Evolutionary conservation across 495 filamentous ascomycete genomes (phyloP).

Genomic region (Podospora tetraspora): DNA sequence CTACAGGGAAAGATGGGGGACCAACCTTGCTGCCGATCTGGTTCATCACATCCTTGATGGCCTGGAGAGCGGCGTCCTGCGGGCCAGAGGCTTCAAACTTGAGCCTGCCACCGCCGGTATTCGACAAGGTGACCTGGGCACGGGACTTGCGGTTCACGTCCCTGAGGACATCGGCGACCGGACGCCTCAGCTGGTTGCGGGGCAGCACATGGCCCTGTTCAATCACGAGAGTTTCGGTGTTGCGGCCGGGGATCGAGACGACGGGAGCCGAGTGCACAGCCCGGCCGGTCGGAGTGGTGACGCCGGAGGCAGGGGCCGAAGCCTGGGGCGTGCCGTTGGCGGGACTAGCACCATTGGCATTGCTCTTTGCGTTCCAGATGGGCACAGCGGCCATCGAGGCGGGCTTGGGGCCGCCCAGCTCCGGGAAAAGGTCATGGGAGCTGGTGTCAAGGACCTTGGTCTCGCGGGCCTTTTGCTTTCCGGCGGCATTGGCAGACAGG

Average conservation of each 20-base stretch:
- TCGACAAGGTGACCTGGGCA: conserved; percentile 70
- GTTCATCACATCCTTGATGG: conserved; percentile 76
- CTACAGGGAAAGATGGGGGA: background rate
- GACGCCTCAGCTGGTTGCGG: conserved; percentile 71
- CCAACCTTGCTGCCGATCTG: conserved; percentile 81
- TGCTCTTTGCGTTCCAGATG: conserved; percentile 49
- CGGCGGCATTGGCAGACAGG: conserved; percentile 53
- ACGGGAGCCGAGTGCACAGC: conserved; percentile 47
- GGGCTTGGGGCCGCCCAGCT: conserved; percentile 65
- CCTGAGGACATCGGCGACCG: conserved; percentile 71
- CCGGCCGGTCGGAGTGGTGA: conserved; percentile 49
- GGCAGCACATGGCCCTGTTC: conserved; percentile 66
- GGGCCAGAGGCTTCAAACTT: conserved; percentile 79
- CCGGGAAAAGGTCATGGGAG: conserved; percentile 86
- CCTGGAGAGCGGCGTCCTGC: conserved; percentile 68
- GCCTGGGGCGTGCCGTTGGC: conserved; percentile 47
- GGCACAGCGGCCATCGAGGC: conserved; percentile 55
- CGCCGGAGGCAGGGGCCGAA: conserved; percentile 55
- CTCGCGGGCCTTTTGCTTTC: conserved; percentile 54
- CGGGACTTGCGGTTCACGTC: conserved; percentile 86
- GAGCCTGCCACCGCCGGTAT: conserved; percentile 58
- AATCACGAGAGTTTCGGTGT: conserved; percentile 67
- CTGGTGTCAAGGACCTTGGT: conserved; percentile 62
- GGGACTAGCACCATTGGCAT: conserved; percentile 52
- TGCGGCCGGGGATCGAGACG: conserved; percentile 70